phyloP scores from a whole-genome alignment of 192 early-diverging fungal genomes.

The Podila epigama region DNA sequence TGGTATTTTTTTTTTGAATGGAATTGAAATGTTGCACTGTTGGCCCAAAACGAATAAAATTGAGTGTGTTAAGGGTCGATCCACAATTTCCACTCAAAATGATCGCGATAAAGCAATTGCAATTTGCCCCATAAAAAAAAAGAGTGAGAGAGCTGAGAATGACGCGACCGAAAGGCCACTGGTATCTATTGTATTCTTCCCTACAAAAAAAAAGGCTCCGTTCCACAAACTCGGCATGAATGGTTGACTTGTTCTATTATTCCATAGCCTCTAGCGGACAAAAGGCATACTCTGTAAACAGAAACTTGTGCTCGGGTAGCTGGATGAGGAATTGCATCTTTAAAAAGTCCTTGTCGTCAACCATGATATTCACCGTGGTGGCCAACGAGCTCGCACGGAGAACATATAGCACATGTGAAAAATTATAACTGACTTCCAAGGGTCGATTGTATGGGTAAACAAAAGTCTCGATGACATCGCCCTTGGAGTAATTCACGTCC shows the following conservation, averaged over 20 bases:
- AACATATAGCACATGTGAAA: conserved; percentile 28
- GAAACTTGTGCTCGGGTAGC: conserved; percentile 15
- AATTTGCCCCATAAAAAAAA: too few species aligned
- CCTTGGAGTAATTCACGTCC: conserved; percentile 46
- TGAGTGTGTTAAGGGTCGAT: too few species aligned
- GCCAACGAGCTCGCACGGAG: conserved; percentile 27
- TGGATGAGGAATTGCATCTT: conserved; percentile 39
- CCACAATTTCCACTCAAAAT: too few species aligned
- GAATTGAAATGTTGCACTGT: neutral
- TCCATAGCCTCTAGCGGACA: conserved; percentile 19
- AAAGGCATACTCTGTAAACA: conserved; percentile 37
- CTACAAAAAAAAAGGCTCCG: too few species aligned
- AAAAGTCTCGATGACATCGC: conserved; percentile 39
- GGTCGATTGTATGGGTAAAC: conserved; percentile 10
- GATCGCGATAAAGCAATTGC: too few species aligned
- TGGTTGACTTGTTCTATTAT: too few species aligned
- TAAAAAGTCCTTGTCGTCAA: conserved; percentile 35
- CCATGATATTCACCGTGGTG: conserved; percentile 17
- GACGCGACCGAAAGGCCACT: too few species aligned
- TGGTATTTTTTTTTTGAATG: neutral
- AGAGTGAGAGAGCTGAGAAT: too few species aligned
- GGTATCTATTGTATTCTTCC: too few species aligned
- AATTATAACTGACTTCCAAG: conserved; percentile 36
- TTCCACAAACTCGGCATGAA: too few species aligned
- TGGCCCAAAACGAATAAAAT: too few species aligned